A percentile compares a stretch with the other conserved stretches of the same genome.
phyloP scores from a whole-genome alignment of 768 basidiomycete genomes.

The Tylopilus rubrobrunneus region DNA sequence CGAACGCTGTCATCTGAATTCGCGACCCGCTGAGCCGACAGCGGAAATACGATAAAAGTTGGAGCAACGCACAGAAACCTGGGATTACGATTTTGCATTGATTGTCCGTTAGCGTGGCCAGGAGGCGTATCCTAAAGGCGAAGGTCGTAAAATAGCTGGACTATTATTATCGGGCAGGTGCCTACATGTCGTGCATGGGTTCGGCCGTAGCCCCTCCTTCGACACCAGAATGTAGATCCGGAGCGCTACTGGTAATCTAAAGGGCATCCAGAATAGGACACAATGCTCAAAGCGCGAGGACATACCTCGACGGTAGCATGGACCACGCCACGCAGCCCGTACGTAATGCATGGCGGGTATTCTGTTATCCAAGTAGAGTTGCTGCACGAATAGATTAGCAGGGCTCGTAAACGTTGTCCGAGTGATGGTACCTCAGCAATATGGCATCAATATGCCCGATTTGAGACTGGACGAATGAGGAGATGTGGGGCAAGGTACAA shows the following conservation, averaged over 20 bases:
- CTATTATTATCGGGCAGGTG: not conserved
- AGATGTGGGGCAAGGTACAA: not conserved
- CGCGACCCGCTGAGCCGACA: not conserved
- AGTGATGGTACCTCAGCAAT: conserved; percentile 61
- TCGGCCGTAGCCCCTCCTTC: conserved; percentile 87
- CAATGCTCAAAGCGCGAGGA: not conserved
- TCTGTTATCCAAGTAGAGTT: conserved; percentile 98
- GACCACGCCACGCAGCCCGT: conserved; percentile 91
- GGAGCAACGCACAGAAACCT: conserved; percentile 66
- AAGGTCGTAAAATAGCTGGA: not conserved
- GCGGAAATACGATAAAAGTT: not conserved
- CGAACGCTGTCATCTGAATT: conserved; percentile 72
- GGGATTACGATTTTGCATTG: conserved; percentile 65
- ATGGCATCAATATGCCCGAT: conserved; percentile 91
- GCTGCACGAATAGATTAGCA: conserved; percentile 34
- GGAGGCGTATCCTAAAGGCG: conserved; percentile 62
- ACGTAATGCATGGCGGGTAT: conserved; percentile 88
- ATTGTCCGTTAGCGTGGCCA: conserved; percentile 64
- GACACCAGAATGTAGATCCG: conserved; percentile 90
- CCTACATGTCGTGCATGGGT: conserved; percentile 91
- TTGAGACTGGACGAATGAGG: conserved; percentile 45
- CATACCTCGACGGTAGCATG: conserved; percentile 76
- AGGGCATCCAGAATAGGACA: not conserved
- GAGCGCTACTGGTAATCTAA: conserved; percentile 65
- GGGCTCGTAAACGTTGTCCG: not conserved